Conservation (phyloP, 78 protist genomes). For the Dictyostelium purpureum region DNA sequence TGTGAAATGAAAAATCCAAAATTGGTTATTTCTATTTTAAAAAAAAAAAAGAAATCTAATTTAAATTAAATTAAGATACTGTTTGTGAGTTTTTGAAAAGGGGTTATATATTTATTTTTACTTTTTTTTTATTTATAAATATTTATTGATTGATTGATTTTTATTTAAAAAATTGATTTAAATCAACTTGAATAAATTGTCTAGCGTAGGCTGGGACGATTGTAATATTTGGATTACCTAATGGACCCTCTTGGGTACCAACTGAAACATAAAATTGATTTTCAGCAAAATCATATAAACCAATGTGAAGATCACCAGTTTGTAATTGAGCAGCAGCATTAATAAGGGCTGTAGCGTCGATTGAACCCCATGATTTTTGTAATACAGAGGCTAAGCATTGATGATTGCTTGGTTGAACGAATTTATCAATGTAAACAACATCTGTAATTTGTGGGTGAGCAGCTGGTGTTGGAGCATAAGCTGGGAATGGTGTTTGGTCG, state of each 20-base stretch:
- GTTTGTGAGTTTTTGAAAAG: too few relatives aligned
- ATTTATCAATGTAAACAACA: constrained; percentile 72
- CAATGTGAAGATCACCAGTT: constrained; percentile 84
- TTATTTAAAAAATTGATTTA: constrained; percentile 33
- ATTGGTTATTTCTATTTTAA: neutral
- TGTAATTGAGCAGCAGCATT: constrained; percentile 42
- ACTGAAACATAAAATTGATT: constrained; percentile 69
- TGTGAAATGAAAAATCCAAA: neutral
- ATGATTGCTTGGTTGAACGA: constrained; percentile 56
- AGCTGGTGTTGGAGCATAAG: constrained; percentile 10
- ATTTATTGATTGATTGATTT: neutral
- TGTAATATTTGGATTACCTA: constrained; percentile 7
- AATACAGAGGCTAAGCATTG: constrained; percentile 43
- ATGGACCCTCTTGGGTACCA: constrained; percentile 26
- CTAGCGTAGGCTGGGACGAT: constrained; percentile 46
- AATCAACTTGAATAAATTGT: constrained; percentile 66
- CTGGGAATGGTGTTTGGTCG: constrained; percentile 77
- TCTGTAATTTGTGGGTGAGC: constrained; percentile 36
- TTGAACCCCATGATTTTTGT: constrained; percentile 40
- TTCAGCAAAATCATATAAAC: constrained; percentile 44
- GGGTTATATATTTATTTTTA: neutral
- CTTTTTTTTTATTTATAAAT: neutral
- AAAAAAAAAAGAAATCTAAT: neutral
- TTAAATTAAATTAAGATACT: too few relatives aligned
- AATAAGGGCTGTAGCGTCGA: constrained; percentile 43